Percentiles rank a stretch among this genome's conserved stretches.
These are phyloP conservation scores for Eugenia klotzschiana DNA, from an alignment of 441 rosid genomes.

Conservation along the genomic window DNA sequence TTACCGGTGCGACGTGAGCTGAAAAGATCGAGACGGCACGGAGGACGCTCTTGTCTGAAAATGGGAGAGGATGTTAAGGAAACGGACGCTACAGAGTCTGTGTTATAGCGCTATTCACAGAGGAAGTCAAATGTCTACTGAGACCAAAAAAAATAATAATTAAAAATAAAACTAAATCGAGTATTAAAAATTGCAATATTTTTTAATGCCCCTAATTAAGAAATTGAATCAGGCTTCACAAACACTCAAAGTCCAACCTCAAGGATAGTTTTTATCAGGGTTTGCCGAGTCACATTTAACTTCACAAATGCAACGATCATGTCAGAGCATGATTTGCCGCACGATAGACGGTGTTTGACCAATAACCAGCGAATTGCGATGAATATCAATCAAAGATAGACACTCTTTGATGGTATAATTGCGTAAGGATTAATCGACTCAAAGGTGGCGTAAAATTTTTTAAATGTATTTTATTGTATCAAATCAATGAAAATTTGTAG, in stretches of 20 bases:
- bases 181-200: too few species aligned
- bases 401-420: background rate
- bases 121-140: background rate
- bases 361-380: background rate
- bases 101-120: background rate
- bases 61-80: background rate
- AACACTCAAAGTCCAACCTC: background rate
- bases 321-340: background rate
- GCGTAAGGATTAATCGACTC: background rate
- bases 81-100: background rate
- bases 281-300: background rate
- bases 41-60: background rate
- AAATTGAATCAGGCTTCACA: background rate
- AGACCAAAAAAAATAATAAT: background rate
- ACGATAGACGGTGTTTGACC: background rate
- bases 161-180: background rate
- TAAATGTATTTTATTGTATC: background rate
- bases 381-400: background rate
- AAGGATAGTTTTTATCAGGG: rapidly evolving
- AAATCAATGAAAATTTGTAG: background rate
- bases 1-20: background rate
- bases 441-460: background rate
- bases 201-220: background rate
- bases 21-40: background rate
- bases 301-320: background rate